Base-by-base conservation (phyloP, 768 basidiomycete genomes). In the Pleurotus cornucopiae region DNA sequence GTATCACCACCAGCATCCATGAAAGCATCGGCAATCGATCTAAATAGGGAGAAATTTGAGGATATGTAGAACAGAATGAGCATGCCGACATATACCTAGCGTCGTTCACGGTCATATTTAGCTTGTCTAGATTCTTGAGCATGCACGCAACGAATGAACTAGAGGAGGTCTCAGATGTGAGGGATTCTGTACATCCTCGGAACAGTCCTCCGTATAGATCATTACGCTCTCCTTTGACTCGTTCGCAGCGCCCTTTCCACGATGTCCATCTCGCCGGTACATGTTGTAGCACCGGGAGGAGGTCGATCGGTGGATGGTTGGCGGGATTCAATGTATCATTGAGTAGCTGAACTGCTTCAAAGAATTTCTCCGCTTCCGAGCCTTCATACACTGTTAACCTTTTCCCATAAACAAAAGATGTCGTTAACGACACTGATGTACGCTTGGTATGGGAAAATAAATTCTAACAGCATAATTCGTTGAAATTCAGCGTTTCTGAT, bases 401-500 rank as follows among this genome's bases (percentile, higher is more conserved):
- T 25, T 49, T 60, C 18, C 64, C 64, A 39, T 62, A 62, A 3
- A 64, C 7, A 3, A 62, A 55, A 2, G 59, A 59, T 12, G 49
- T 38, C 34, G 59, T 61, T 23, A 57, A 46, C 2, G 64, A 65
- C 25, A 26, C 3, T 5, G 61, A 41, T 52, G 30, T 62, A 25
- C 62, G 62, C n/a, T 40, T 21, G 6, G 58, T 26, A 38, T 63
- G 52, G 3, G 21, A 59, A 26, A 51, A 62, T 46, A 61, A 59
- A 1, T 40, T 11, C 62, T 64, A 54, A 21, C 56, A 82, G 62
- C 6, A 34, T 12, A 6, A 34, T 14, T 18, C 14, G n/a, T n/a
- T 12, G n/a, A n/a, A 7, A 18, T 12, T n/a, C 23, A n/a, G 26
- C 53, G 21, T 52, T 6, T 11, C 39, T 37, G 14, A 23, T 20